These are phyloP conservation scores for Cyberlindnera euphorbiae DNA, from an alignment of 805 yeast species.

Conservation along the genomic window DNA sequence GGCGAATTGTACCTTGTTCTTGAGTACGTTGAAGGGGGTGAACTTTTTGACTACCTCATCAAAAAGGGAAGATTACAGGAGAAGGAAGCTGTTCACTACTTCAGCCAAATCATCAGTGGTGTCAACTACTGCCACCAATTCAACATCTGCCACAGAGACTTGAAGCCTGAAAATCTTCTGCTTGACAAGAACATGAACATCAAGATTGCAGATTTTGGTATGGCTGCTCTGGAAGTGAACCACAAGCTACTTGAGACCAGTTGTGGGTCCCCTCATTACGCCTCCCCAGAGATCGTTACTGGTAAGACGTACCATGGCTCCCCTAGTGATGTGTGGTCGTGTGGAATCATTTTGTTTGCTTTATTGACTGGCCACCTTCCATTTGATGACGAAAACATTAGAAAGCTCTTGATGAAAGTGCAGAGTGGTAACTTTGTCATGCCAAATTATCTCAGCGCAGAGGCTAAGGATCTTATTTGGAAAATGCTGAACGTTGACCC, in stretches of 20 bases:
- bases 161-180: slow-evolving; percentile 75
- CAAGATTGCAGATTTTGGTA: slow-evolving; percentile 97
- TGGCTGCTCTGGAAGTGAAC: slow-evolving; percentile 92
- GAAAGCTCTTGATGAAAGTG: slow-evolving; percentile 81
- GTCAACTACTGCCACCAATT: slow-evolving; percentile 81
- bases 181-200: slow-evolving; percentile 82
- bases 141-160: slow-evolving; percentile 84
- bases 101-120: slow-evolving; percentile 80
- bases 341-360: slow-evolving; percentile 94
- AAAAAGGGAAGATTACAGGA: slow-evolving; percentile 87
- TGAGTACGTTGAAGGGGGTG: slow-evolving; percentile 97
- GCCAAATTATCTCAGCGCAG: slow-evolving; percentile 73
- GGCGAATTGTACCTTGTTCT: slow-evolving; percentile 79
- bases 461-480: slow-evolving; percentile 82
- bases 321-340: slow-evolving; percentile 97
- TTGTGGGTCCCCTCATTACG: slow-evolving; percentile 98
- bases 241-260: slow-evolving; percentile 85
- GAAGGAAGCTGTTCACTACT: slow-evolving; percentile 83
- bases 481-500: slow-evolving; percentile 85
- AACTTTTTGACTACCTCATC: slow-evolving; percentile 85
- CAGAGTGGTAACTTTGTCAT: slow-evolving; percentile 84
- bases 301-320: slow-evolving; percentile 95
- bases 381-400: slow-evolving; percentile 92
- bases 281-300: slow-evolving; percentile 95
- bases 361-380: slow-evolving; percentile 92